Base-by-base conservation (phyloP, 371 early-diverging fungal species). In the Mucor piriformis region DNA sequence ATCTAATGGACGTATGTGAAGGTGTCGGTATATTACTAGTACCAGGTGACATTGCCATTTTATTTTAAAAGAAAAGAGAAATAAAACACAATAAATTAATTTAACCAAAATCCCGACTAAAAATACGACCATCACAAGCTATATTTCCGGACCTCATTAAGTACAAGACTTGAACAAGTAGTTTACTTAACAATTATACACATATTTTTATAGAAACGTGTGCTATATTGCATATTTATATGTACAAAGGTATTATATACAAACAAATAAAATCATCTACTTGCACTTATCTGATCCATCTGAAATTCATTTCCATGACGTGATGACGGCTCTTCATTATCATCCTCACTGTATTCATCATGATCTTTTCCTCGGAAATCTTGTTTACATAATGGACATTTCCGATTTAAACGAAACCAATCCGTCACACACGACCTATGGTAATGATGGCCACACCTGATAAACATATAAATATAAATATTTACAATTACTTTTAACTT, bases 361-460 rank as follows among this genome's bases (percentile, higher is more conserved):
- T 52, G 38, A 15, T 62, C 66, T 56, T 70, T 70, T 23, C 63
- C 64, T 44, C 61, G 61, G 11, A 58, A 64, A 42, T 67, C 67
- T 48, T 63, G 67, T 44, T 70, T 70, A 42, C 74, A 74, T 43
- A 74, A 54, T 18, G 74, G 74, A 50, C 74, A 74, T 57, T 55
- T 55, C 24, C 32, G 46, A 50, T 65, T 66, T 8, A 74, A 57
- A n/a, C 51, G 57, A 34, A 74, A 47, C 74, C 74, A 74, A 53
- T 68, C 69, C 49, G 56, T 51, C 11, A 63, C 55, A 40, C 74
- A 74, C 0, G 48, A 60, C 20, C 63, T 55, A 32, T 74, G 74
- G 42, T 61, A 74, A 23, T 74, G 74, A 61, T 74, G 74, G 27
- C 51, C 53, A 33, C 74, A 85, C 68, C 69, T 69, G 21, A 35